Evolutionary conservation across 345 rosid genomes (phyloP), one percentile per base, ranked within the genome.

Genomic region (Sapria himalayana): DNA sequence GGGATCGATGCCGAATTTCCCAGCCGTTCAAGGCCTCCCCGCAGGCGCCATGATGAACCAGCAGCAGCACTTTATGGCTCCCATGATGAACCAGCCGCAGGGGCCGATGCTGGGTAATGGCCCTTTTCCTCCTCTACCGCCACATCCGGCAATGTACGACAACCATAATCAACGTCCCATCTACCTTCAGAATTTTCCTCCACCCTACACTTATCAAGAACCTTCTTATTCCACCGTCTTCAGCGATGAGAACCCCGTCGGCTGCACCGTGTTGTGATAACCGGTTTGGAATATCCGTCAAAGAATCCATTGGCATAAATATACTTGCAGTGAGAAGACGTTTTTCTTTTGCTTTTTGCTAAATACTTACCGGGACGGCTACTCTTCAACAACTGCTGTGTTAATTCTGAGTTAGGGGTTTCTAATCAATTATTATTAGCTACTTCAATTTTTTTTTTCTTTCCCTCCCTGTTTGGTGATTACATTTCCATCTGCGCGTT

Each of bases 41-140:
- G 85, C 93, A 2, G 17, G 66, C 19, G 71, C 74, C 11, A 57
- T 66, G 56, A 33, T 37, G 5, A 76, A 65, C 0, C 82, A 68
- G 16, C 79, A 65, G 0, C 77, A 69, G 5, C 93, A 76, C 49
- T 66, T 71, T 51, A 16, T 84, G 46, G 73, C 76, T 4, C 78
- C 86, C 0, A 34, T 84, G 56, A 81, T 86, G 94, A 76, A 78
- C 62, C 97, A 86, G 48, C 94, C 15, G 78, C 82, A 0, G 66
- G 70, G 69, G 97, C 85, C 1, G 75, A 71, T 15, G 92, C 80
- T 34, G 62, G 96, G 63, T 81, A 73, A 66, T 93, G 81, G 52
- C 96, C 70, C n/a, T 56, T 85, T 78, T 81, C 81, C 86, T 81
- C 81, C 17, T 92, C 92, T 2, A 66, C n/a, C 79, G 61, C 94